These are phyloP conservation scores for Macrotyloma uniflorum DNA, from an alignment of 306 rosid genomes.

Conservation along the genomic window DNA sequence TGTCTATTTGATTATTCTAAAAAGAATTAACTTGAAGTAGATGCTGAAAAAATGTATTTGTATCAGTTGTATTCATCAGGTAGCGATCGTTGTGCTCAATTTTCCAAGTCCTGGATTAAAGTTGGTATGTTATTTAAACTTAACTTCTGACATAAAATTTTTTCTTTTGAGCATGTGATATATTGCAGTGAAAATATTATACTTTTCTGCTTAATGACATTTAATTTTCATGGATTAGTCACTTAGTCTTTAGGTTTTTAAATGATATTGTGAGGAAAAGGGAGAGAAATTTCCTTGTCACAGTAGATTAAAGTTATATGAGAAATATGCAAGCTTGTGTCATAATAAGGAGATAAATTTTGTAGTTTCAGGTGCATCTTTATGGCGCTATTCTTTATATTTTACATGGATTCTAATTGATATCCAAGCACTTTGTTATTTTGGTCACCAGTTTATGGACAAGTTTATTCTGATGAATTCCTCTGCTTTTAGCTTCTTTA, in stretches of 20 bases:
- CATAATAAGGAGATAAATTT: background rate
- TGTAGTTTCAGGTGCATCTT: conserved; percentile 11
- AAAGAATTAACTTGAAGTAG: conserved; percentile 26
- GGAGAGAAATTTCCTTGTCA: background rate
- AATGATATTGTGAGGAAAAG: conserved; percentile 9
- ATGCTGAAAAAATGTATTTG: conserved; percentile 38
- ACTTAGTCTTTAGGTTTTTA: conserved; percentile 27
- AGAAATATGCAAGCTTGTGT: conserved; percentile 22
- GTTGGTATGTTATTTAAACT: conserved; percentile 60
- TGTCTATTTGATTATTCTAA: background rate
- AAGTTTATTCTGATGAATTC: conserved; percentile 35
- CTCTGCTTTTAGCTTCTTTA: conserved; percentile 56
- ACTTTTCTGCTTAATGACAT: background rate
- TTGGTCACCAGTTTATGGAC: background rate
- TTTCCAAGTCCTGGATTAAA: conserved; percentile 70
- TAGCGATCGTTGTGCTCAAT: conserved; percentile 69
- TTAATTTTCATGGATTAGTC: conserved; percentile 27
- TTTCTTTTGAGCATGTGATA: conserved; percentile 16
- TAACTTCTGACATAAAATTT: background rate
- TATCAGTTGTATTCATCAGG: conserved; percentile 79
- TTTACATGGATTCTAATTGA: conserved; percentile 1
- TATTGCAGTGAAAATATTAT: background rate
- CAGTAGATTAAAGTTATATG: background rate
- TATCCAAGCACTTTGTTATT: conserved; percentile 1
- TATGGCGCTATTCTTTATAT: conserved; percentile 6